Base-by-base conservation (phyloP, 345 rosid genomes). In the Lumnitzera racemosa region DNA sequence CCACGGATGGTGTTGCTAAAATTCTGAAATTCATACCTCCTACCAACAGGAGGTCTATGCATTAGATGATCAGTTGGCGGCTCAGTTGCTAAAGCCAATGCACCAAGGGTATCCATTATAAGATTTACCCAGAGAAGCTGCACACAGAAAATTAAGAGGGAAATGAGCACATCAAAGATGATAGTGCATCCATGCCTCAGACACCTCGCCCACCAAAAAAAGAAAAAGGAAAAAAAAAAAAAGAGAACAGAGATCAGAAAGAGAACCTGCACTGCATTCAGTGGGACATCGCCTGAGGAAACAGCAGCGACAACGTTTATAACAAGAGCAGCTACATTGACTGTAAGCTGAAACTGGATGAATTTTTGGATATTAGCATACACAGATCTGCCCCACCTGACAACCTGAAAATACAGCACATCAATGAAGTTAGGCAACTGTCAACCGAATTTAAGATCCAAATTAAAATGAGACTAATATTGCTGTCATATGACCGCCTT, bases 71-170 rank as follows among this genome's bases (percentile, higher is more conserved):
- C 96, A 2, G 86, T 90, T 46, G 99, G 99, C 56, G 98, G 98
- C 76, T 95, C 99, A 3, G 99, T 95, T 59, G 99, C 99, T 69
- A 94, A 68, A 62, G 99, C 99, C 62, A 94, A 77, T 57, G 97
- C 99, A 46, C 99, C 99, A 67, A 94, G 97, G 15, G 97, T 94
- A 72, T 94, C 99, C 99, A 94, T 88, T 63, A 94, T 94, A 67
- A 94, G 96, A 71, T 94, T 95, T 61, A 95, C 94, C 99, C 99
- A 95, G 4, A 95, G 83, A 67, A 95, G 96, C 99, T 95, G 76
- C 61, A 72, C 11, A 15, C 41, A 64, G 55, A 55, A 15, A 7
- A 36, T 36, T 36, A 36, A 47, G 25, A 70, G 54, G 17, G 61
- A 24, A 11, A 1, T 3, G 11, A 25, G 24, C 9, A 46, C 16